These are phyloP conservation scores for Pichia sp. DNA, from an alignment of 1,139 yeast genomes.

Conservation along the genomic window DNA sequence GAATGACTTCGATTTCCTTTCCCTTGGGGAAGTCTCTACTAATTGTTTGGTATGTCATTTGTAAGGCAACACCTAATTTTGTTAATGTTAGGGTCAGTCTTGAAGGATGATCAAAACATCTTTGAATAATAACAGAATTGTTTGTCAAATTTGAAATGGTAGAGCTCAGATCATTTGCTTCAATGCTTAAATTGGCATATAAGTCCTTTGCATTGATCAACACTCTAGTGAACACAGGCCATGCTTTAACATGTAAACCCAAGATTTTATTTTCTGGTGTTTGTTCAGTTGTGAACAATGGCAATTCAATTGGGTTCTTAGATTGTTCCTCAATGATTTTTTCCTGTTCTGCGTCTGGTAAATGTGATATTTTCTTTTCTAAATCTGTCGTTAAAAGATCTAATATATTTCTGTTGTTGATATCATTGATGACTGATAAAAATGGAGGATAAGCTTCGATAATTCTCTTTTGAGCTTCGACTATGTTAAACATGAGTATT, in stretches of 20 bases:
- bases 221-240: conserved; percentile 29
- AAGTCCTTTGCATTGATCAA: conserved; percentile 27
- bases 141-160: conserved; percentile 36
- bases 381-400: conserved; percentile 23
- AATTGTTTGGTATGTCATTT: conserved; percentile 19
- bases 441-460: conserved; percentile 28
- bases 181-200: conserved; percentile 27
- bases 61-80: conserved; percentile 22
- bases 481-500: conserved; percentile 22
- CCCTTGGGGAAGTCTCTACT: conserved; percentile 16
- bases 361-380: conserved; percentile 12
- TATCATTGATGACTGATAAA: conserved; percentile 24
- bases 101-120: conserved; percentile 23
- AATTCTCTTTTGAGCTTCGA: conserved; percentile 26
- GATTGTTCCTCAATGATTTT: conserved; percentile 19
- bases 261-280: conserved; percentile 25
- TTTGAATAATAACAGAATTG: conserved; percentile 21
- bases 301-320: conserved; percentile 23
- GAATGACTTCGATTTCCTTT: conserved; percentile 15
- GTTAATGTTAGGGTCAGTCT: conserved; percentile 20
- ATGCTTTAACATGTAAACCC: conserved; percentile 24
- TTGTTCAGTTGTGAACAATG: conserved; percentile 21
- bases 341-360: conserved; percentile 14
- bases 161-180: conserved; percentile 23
- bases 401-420: conserved; percentile 25